Evolutionary conservation across 257 asterid species (phyloP), one percentile per base, ranked within the genome.

Genomic region (Handroanthus guayacan): DNA sequence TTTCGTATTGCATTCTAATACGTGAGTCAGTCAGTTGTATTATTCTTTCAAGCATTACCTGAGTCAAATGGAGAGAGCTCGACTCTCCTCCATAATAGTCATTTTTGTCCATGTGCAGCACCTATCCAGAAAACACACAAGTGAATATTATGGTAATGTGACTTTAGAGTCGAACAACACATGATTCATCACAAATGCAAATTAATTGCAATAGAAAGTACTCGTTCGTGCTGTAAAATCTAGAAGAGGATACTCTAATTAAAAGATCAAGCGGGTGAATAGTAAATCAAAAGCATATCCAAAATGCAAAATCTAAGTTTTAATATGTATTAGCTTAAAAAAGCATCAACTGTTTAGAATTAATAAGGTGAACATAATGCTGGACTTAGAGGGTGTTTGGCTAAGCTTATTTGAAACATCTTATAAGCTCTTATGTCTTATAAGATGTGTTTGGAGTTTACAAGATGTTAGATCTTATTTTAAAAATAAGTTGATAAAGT

Each of bases 51-150:
- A 48, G 44, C 69, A 62, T 79, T 81, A 92, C 99, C 98, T 95
- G 99, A 78, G 18, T 86, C 85, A 95, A 79, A 85, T 88, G 88
- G 78, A 89, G 94, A 38, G 99, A 93, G 80, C 88, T 75, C 39
- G 98, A 95, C 71, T 87, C 99, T 83, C 98, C 99, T 80, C 99
- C 99, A 72, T 95, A 95, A 56, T 95, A 90, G 78, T 95, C 97
- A 81, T 95, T 95, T 78, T 89, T 93, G 87, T 95, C 99, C 97
- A 95, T 93, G 84, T 95, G 99, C 61, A 95, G 85, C 3, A 95
- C 99, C 98, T 95, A 80, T 64, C 69, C 5, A 18, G 41, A 82
- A 39, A 74, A 12, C 43, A 14, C 36, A 17, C 79, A 50, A 69
- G 8, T 51, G 48, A n/a, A 69, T 66, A 58, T 39, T 48, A 9